Base-by-base conservation (phyloP, 805 yeast species). In the Saturnispora besseyi region DNA sequence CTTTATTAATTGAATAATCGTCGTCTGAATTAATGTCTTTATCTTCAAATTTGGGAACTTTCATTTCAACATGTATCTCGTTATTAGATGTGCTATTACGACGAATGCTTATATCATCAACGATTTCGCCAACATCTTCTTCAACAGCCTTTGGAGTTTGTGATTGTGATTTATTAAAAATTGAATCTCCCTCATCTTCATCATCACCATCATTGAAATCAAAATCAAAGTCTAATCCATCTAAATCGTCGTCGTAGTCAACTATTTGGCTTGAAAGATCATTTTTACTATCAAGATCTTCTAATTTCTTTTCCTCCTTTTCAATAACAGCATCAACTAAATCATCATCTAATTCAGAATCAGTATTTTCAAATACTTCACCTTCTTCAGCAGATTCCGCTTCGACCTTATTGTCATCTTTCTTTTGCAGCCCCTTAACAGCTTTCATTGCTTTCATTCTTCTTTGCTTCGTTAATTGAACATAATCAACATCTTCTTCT, bases 401-500 rank as follows among this genome's bases (percentile, higher is more conserved):
- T 24, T 24, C 30, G 5, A 38, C 22, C 13, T 38, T 38, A 24
- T 7, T 24, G 22, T 22, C n/a, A 12, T 37, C 26, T 41, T 52
- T 12, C 11, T 52, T 55, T 52, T 59, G 61, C 30, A 56, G 50
- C 2, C 51, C 59, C 46, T 61, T 62, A 3, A 68, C 74, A 1
- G 78, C 77, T 53, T 76, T 75, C 72, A 77, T 67, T 1, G 80
- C 72, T 52, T 68, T 73, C 36, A 78, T 78, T 65, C 83, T 79
- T 53, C 80, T 71, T 61, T 82, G 84, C 9, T 83, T 85, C 33
- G 86, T 84, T 53, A 85, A 65, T 61, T 77, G 78, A 13, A 84
- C 86, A 62, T 82, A 83, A 65, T 85, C 91, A 2, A 84, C 79
- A 56, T 79, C 81, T 34, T 80, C 81, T 57, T 78, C 83, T 0